A percentile compares a stretch with the other conserved stretches of the same genome.
These are phyloP conservation scores for Ilyonectria mors-panacis DNA, from an alignment of 2,329 filamentous ascomycete genomes.

Conservation along the genomic window DNA sequence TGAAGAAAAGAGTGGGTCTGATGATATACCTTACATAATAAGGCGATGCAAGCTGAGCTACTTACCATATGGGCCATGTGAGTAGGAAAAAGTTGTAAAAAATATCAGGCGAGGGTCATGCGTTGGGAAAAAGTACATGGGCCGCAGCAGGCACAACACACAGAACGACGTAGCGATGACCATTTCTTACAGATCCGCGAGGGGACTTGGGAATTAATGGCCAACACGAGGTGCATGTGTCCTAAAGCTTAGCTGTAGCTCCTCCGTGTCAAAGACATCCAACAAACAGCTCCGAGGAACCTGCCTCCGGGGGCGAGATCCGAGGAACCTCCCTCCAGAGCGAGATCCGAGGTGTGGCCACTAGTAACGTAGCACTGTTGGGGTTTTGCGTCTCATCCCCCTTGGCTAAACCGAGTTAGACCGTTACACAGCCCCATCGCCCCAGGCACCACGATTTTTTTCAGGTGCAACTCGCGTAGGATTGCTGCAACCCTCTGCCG, in stretches of 20 bases:
- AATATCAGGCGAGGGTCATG: background rate
- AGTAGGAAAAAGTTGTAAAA: background rate
- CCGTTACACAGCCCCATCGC: background rate
- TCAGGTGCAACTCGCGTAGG: background rate
- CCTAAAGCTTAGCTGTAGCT: background rate
- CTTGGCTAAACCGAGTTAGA: background rate
- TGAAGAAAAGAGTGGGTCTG: background rate
- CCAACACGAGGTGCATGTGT: background rate
- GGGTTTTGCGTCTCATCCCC: background rate
- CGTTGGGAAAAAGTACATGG: background rate
- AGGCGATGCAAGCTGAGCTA: background rate
- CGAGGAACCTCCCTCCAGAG: background rate
- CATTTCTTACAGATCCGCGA: background rate
- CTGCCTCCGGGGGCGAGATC: too few species aligned
- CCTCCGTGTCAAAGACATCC: background rate
- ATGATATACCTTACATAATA: background rate
- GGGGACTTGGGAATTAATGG: background rate
- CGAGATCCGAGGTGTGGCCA: background rate
- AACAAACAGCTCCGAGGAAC: background rate
- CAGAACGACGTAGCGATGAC: background rate
- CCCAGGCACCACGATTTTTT: background rate
- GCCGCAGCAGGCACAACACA: background rate
- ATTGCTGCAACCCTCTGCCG: background rate
- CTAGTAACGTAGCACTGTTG: background rate
- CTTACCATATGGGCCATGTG: background rate